Base-by-base conservation (phyloP, 495 filamentous ascomycete species). In the Penicillium alfredii region DNA sequence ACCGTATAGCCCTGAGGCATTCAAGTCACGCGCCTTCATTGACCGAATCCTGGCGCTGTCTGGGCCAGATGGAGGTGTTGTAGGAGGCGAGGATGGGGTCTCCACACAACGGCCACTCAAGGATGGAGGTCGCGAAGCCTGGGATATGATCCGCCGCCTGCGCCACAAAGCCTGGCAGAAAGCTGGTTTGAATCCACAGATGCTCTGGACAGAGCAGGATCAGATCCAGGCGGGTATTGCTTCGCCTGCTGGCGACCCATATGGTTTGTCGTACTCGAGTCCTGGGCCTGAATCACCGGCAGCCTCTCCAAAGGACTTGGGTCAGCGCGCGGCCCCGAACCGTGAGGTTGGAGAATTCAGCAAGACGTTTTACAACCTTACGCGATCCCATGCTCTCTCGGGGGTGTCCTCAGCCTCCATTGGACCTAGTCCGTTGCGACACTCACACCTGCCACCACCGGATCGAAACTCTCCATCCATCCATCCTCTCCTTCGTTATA, bases 41-140 rank as follows among this genome's bases (percentile, higher is more conserved):
- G 71, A 76, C 35, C 58, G 66, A 24, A 67, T 75, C 8, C 69
- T 77, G 32, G 68, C 64, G 7, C 55, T 77, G 2, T 72, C 70
- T 14, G 69, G 69, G 6, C 66, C 71, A 8, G 63, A 74, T 40
- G 72, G 70, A 15, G 68, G 72, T 12, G 69, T 70, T 4, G 62
- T 68, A 11, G 69, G 69, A 15, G 69, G 68, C 4, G 71, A 73
- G 44, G 70, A 70, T 25, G 68, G 70, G 12, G 59, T 68, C 9
- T 63, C 66, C 4, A 61, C 60, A 1, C 63, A 66, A 37, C 54
- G 71, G 6, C 72, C 70, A 1, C 37, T 76, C 0, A 65, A 68
- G 42, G 71, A 76, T 34, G 72, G 72, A 8, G 72, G 72, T 1
- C 62, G 66, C 30, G 72, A 75, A 41, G 72, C 72, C 14, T 76